Percentiles rank a stretch among this genome's conserved stretches.
phyloP scores from a whole-genome alignment of 1,284 basidiomycete genomes.

The Rhodotorula sp. region DNA sequence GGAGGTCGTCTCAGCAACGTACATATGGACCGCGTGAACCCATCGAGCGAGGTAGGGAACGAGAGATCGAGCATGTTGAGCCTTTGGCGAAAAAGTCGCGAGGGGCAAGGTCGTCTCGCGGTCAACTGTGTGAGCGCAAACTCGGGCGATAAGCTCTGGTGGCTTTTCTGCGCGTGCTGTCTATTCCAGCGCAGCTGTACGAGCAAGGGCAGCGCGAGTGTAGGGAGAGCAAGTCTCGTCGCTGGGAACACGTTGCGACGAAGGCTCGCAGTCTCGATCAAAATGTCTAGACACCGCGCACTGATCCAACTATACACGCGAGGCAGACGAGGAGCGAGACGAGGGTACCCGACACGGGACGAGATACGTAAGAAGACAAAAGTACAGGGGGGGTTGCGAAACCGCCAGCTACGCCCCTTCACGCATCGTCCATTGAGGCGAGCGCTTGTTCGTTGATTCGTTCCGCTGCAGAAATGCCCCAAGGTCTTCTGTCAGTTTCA shows the following conservation, averaged over 20 bases:
- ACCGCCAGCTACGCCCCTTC: no score
- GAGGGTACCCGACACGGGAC: neutral
- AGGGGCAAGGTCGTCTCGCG: neutral
- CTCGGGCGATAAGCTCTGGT: no score
- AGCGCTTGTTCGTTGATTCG: slow-evolving; percentile 58
- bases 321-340: no score
- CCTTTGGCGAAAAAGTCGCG: no score
- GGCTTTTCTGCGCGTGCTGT: neutral
- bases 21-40: slow-evolving; percentile 32
- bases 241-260: neutral
- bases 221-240: neutral
- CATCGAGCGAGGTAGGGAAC: slow-evolving; percentile 29
- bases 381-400: no score
- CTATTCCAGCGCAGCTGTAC: no score
- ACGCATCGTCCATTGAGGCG: slow-evolving; percentile 30
- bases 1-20: neutral
- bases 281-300: no score
- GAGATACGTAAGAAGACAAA: neutral
- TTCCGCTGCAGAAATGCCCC: slow-evolving; percentile 56
- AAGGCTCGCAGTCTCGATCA: neutral
- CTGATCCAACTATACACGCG: no score
- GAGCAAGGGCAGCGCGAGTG: neutral
- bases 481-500: no score
- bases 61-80: slow-evolving; percentile 24
- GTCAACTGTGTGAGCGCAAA: neutral